A percentile compares a stretch with the other conserved stretches of the same genome.
Conservation (phyloP, 495 filamentous ascomycete species). For the Aspergillus avenaceus region DNA sequence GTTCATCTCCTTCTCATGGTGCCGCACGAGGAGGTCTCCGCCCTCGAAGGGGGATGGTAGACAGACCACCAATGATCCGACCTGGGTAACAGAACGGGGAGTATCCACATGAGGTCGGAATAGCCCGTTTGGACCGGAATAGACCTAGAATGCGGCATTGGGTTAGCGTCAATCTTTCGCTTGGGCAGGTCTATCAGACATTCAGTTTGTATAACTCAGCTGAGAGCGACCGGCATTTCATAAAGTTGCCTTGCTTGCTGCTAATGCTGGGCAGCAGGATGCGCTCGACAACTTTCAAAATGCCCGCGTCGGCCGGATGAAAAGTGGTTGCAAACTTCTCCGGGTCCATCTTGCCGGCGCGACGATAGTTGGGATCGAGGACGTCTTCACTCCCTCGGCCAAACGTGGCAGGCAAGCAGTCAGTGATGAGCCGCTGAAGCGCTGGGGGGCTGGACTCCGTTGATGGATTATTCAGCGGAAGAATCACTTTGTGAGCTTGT, state of each 20-base stretch:
- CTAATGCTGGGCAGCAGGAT: slow-evolving; percentile 42
- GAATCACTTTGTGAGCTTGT: too few species aligned
- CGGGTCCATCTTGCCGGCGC: slow-evolving; percentile 45
- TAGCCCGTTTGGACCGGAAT: slow-evolving; percentile 46
- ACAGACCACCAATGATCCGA: slow-evolving; percentile 54
- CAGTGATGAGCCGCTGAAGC: slow-evolving; percentile 17
- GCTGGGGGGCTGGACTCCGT: background rate
- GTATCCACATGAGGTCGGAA: slow-evolving; percentile 56
- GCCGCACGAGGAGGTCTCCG: slow-evolving; percentile 18
- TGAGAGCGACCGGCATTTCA: slow-evolving; percentile 17
- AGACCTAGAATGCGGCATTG: slow-evolving; percentile 30
- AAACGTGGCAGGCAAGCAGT: slow-evolving; percentile 45
- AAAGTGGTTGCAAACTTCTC: slow-evolving; percentile 44
- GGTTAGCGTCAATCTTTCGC: background rate
- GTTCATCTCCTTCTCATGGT: slow-evolving; percentile 18
- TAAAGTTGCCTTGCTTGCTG: background rate
- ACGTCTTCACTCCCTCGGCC: slow-evolving; percentile 41
- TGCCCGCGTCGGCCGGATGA: slow-evolving; percentile 47
- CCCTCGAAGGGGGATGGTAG: slow-evolving; percentile 45
- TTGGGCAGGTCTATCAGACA: slow-evolving; percentile 25
- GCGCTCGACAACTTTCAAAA: slow-evolving; percentile 46
- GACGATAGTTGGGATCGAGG: slow-evolving; percentile 46
- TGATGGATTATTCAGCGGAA: too few species aligned
- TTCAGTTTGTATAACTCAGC: slow-evolving; percentile 58
- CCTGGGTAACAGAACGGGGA: slow-evolving; percentile 40